Conservation (phyloP, 2,329 filamentous ascomycete genomes). For the Neocatenulostroma microsporum region DNA sequence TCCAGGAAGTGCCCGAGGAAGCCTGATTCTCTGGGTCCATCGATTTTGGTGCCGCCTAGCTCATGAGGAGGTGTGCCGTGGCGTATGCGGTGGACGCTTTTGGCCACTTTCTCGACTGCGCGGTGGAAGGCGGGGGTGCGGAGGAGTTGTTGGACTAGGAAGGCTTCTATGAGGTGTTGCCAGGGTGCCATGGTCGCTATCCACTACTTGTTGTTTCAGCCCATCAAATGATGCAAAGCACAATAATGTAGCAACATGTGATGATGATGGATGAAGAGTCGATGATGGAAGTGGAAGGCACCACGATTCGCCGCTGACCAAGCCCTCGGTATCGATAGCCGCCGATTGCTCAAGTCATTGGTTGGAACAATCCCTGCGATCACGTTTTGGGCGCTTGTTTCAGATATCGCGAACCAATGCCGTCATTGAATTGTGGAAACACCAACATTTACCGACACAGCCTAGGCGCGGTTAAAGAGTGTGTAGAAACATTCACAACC, state of each 20-base stretch:
- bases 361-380: background rate
- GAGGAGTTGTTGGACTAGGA: conserved; percentile 39
- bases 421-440: background rate
- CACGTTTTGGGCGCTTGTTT: background rate
- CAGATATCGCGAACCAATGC: background rate
- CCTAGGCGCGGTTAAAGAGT: too few relatives aligned
- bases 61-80: conserved; percentile 44
- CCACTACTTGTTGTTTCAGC: too few relatives aligned
- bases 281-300: background rate
- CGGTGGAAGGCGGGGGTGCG: conserved; percentile 49
- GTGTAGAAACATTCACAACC: too few relatives aligned
- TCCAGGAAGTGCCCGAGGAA: conserved; percentile 47
- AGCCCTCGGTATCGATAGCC: background rate
- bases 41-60: conserved; percentile 43
- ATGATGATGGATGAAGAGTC: background rate
- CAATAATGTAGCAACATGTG: too few relatives aligned
- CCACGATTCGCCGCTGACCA: too few relatives aligned
- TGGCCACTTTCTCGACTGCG: conserved; percentile 44
- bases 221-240: too few relatives aligned
- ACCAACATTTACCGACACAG: conserved; percentile 1
- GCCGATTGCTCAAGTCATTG: too few relatives aligned
- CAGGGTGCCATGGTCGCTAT: conserved; percentile 30
- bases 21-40: conserved; percentile 27
- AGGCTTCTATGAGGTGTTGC: conserved; percentile 35
- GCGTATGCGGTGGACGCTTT: conserved; percentile 36